phyloP scores from a whole-genome alignment of 129 eudicot species.

The Pseudognaphalium luteoalbum region DNA sequence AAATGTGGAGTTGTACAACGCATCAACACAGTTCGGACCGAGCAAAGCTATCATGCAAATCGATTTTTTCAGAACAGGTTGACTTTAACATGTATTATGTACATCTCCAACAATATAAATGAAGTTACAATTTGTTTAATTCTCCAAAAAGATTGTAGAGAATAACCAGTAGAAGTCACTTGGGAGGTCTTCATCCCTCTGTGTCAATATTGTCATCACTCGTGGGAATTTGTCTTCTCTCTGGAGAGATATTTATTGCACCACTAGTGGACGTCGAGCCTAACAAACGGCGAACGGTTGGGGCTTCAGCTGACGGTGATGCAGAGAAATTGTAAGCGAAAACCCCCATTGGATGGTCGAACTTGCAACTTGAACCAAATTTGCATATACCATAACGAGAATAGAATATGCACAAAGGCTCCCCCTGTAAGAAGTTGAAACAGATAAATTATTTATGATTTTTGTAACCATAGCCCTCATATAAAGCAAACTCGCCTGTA shows the following conservation, averaged over 20 bases:
- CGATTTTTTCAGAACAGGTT: conserved; percentile 46
- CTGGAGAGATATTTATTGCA: conserved; percentile 50
- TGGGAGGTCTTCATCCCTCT: conserved; percentile 47
- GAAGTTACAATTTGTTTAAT: conserved; percentile 62
- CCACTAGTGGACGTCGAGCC: conserved; percentile 66
- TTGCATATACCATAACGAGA: conserved; percentile 97
- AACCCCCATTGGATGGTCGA: conserved; percentile 94
- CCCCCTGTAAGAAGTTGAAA: conserved; percentile 57
- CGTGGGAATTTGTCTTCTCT: conserved; percentile 68
- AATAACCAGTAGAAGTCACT: conserved; percentile 25
- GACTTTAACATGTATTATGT: conserved; percentile 52
- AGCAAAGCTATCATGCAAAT: conserved; percentile 40
- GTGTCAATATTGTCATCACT: conserved; percentile 56
- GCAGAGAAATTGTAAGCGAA: conserved; percentile 56
- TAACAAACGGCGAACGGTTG: conserved; percentile 51
- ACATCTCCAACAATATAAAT: conserved; percentile 67
- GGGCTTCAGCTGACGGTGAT: conserved; percentile 56
- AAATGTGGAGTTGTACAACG: conserved; percentile 61
- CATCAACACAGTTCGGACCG: conserved; percentile 50
- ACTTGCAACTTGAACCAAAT: conserved; percentile 99
- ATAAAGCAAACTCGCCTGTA: background rate
- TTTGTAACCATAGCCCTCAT: background rate
- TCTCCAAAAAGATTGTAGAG: conserved; percentile 44
- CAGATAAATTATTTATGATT: background rate
- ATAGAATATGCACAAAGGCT: conserved; percentile 93